Percentiles rank a stretch among this genome's conserved stretches.
phyloP scores from a whole-genome alignment of 2,329 filamentous ascomycete species.

The Ophiocordyceps unilateralis region DNA sequence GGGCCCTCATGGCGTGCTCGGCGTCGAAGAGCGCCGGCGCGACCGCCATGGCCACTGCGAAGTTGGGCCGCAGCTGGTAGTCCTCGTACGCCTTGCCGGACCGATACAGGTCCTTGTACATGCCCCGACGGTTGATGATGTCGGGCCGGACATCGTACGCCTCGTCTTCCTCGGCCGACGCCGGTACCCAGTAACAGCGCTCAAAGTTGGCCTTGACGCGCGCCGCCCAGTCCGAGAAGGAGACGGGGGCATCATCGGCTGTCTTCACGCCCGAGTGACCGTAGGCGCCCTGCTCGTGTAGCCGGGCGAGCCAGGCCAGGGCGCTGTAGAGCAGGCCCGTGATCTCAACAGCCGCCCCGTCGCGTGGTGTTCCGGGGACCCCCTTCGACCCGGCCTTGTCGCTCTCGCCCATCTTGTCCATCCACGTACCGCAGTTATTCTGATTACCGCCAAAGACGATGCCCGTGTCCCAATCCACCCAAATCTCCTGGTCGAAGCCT shows the following conservation, averaged over 20 bases:
- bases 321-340: conserved; percentile 86
- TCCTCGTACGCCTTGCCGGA: conserved; percentile 94
- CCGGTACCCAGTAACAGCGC: conserved; percentile 74
- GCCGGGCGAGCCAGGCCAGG: conserved; percentile 57
- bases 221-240: conserved; percentile 61
- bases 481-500: conserved; percentile 82
- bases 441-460: conserved; percentile 91
- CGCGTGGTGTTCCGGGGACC: conserved; percentile 85
- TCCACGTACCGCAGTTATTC: conserved; percentile 94
- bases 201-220: conserved; percentile 79
- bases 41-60: conserved; percentile 87
- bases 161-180: conserved; percentile 48
- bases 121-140: conserved; percentile 77
- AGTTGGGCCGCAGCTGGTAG: conserved; percentile 90
- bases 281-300: conserved; percentile 54
- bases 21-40: conserved; percentile 75
- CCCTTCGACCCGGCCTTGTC: conserved; percentile 82
- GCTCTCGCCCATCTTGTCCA: conserved; percentile 99
- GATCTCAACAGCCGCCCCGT: conserved; percentile 90
- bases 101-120: conserved; percentile 94
- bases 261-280: conserved; percentile 56
- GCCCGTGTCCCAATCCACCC: conserved; percentile 78
- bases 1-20: conserved; percentile 58
- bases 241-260: conserved; percentile 40
- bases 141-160: conserved; percentile 65